Percentiles rank a stretch among this genome's conserved stretches.
These are phyloP conservation scores for Penicillium coffeae DNA, from an alignment of 495 filamentous ascomycete species.

Conservation along the genomic window DNA sequence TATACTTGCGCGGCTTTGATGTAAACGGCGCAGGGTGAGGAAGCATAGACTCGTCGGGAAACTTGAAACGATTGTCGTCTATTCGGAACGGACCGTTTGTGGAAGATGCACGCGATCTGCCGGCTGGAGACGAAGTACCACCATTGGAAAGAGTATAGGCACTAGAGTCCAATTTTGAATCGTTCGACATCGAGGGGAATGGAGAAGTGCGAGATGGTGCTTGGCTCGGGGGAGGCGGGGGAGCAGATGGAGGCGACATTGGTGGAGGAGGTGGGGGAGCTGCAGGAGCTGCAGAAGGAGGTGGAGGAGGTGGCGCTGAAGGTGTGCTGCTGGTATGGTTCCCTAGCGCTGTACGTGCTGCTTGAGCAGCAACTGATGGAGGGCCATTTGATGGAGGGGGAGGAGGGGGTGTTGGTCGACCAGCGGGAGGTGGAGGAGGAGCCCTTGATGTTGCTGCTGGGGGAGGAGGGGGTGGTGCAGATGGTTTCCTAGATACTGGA, in stretches of 20 bases:
- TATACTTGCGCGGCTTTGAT: constrained; percentile 60
- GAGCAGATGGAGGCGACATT: constrained; percentile 44
- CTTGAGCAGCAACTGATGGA: constrained; percentile 39
- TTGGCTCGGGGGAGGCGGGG: constrained; percentile 26
- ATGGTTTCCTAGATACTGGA: constrained; percentile 60
- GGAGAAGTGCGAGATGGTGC: constrained; percentile 51
- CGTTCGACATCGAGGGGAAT: constrained; percentile 33
- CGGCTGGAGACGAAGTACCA: constrained; percentile 39
- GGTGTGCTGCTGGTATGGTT: constrained; percentile 9
- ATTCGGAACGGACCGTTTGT: constrained; percentile 53
- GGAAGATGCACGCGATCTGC: constrained; percentile 25
- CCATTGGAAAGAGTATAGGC: constrained; percentile 69
- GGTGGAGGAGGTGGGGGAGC: constrained; percentile 46
- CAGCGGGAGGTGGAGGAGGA: constrained; percentile 48
- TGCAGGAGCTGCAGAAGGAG: constrained; percentile 46
- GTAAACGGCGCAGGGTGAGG: constrained; percentile 80
- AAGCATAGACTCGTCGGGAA: constrained; percentile 74
- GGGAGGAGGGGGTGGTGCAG: constrained; percentile 42
- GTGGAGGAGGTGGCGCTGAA: constrained; percentile 43
- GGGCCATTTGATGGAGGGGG: constrained; percentile 37
- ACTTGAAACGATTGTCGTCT: constrained; percentile 82
- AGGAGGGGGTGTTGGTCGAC: constrained; percentile 32
- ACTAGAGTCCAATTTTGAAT: constrained; percentile 68
- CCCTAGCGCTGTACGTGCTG: constrained; percentile 36
- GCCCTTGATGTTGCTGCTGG: constrained; percentile 33